Base-by-base conservation (phyloP, 2,329 filamentous ascomycete genomes). In the Trichoderma brevicompactum region DNA sequence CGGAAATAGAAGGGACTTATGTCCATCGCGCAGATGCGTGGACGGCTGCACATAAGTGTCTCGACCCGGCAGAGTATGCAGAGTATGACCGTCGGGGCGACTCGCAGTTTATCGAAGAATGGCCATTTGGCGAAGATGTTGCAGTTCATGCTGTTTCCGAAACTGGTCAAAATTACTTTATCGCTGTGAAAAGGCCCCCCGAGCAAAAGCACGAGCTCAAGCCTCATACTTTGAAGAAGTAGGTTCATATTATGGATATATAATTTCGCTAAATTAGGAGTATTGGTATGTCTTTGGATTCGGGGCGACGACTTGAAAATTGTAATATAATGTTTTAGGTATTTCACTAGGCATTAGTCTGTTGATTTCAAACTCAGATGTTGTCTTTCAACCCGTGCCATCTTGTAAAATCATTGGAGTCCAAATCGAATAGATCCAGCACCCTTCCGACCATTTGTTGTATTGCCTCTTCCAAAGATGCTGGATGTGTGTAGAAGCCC, bases 51-150 rank as follows among this genome's bases (percentile, higher is more conserved):
- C 70, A 72, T 23, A 61, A 60, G n/a, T 69, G 70, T 5, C 73
- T 82, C 6, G 71, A 75, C 4, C 67, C 66, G 7, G 66, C 69
- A 2, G 12, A 61, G 48, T 79, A 73, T 65, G 76, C 68, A 0
- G 72, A 79, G 69, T 79, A 77, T 54, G 76, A 79, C 46, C 72
- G 74, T 61, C 72, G 72, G 19, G 73, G 73, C 10, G 71, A 70
- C 28, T 64, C 66, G 23, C 56, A 68, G 23, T 65, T 72, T 34
- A 59, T 56, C 1, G 71, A 67, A 3, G 66, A 79, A 64, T 81
- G 80, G 79, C 79, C 79, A 2, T 83, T 77, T 74, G 80, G 79
- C 5, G 79, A 81, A 15, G 59, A 62, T 2, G 76, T 79, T 2
- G 65, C 80, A 1, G 76, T 79, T 13, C 80, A 81, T 66, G 80